Evolutionary conservation across 768 basidiomycete species (phyloP).

Genomic region (Lyophyllum atratum): DNA sequence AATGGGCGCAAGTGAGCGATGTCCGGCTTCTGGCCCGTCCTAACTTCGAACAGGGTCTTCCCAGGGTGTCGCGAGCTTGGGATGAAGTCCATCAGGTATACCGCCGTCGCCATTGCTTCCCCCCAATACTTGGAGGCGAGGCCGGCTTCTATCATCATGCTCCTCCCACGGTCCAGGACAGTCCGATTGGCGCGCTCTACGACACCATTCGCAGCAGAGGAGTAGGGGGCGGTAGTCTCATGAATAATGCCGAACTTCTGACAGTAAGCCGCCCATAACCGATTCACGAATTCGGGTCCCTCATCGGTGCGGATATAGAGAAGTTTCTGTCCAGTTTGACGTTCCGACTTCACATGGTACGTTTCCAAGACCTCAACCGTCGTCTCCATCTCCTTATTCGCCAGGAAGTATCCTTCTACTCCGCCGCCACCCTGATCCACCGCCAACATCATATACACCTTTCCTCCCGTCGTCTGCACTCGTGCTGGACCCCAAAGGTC

Average conservation of each 20-base stretch:
- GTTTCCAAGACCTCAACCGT: not conserved
- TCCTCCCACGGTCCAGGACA: conserved; percentile 22
- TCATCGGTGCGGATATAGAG: not conserved
- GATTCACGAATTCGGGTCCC: not conserved
- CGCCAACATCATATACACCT: not conserved
- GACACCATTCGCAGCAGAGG: conserved; percentile 31
- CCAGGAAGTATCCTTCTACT: not conserved
- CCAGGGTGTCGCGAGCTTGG: conserved; percentile 11
- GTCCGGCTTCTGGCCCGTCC: conserved; percentile 20
- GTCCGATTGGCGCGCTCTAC: conserved; percentile 29
- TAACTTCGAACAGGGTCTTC: conserved; percentile 14
- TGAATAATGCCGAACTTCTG: not conserved
- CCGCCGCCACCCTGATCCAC: not conserved
- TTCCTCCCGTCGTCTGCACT: not conserved
- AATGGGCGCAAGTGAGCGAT: conserved; percentile 23
- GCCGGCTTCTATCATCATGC: conserved; percentile 21
- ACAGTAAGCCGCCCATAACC: not conserved
- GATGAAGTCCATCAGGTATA: not conserved
- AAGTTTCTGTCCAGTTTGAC: not conserved
- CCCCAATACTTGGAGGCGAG: conserved; percentile 14
- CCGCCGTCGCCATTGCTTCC: conserved; percentile 11
- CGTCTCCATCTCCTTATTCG: not conserved
- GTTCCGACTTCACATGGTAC: not conserved
- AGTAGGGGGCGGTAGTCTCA: conserved; percentile 26
- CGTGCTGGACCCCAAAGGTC: not conserved